Evolutionary conservation across 306 rosid genomes (phyloP), one percentile per base, ranked within the genome.

Genomic region (Prunus campanulata): DNA sequence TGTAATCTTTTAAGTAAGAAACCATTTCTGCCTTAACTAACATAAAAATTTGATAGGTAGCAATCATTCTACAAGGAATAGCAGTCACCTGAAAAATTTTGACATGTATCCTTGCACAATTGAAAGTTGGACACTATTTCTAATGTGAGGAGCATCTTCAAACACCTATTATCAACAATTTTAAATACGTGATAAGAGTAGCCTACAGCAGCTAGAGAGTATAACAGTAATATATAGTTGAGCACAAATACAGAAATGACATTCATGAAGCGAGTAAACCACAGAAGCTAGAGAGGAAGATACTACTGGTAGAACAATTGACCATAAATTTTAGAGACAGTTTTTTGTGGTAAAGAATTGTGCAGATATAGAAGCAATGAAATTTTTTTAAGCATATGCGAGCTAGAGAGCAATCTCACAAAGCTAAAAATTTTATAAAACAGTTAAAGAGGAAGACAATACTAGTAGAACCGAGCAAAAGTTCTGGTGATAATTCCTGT

Each of bases 101-200:
- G 97, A 88, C 93, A 95, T 89, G 79, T 90, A 92, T 81, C 93
- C 89, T 83, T 95, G 99, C 73, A 95, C 99, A 47, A 91, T 78
- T 71, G 99, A 92, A 72, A 95, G 97, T 61, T 71, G 89, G 78
- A 92, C 87, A 68, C 81, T 79, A 52, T 77, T 83, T 83, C 87
- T 83, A 49, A 78, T 78, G 68, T 87, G 91, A 56, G 81, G 59
- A 83, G 78, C 87, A 88, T 81, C 91, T 87, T 90, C 88, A 69
- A 91, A 90, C 82, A 89, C 90, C 98, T 94, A 83, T 1, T 60
- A 27, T 61, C 29, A 81, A 61, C 57, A 83, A 59, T 44, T 61
- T 71, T 74, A 70, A 74, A 70, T 15, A 76, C 56, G 66, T 49
- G 51, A 71, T 64, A n/a, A 49, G 47, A 60, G 75, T 68, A 55